Conservation (phyloP, 164 flowering plant genomes). For the Sedum album region DNA sequence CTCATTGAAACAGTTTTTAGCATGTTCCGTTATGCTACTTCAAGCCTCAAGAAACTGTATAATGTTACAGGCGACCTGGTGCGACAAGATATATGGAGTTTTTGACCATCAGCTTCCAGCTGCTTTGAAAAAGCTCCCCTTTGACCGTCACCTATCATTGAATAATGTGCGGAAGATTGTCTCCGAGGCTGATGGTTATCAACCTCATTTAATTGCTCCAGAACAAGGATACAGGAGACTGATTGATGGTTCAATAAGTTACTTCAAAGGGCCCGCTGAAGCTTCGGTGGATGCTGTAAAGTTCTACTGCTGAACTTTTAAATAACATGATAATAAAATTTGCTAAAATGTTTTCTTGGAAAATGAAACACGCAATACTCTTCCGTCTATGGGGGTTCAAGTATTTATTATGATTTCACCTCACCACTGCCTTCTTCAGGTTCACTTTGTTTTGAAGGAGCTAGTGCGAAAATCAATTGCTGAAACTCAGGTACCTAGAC, state of each 20-base stretch:
- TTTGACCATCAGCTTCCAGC: conserved; percentile 89
- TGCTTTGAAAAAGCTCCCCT: conserved; percentile 75
- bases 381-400: too few species aligned
- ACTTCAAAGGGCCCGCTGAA: conserved; percentile 98
- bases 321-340: too few species aligned
- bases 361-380: neutral
- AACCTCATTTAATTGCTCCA: conserved; percentile 91
- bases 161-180: conserved; percentile 73
- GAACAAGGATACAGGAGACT: conserved; percentile 98
- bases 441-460: conserved; percentile 85
- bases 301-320: conserved; percentile 11
- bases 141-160: conserved; percentile 72
- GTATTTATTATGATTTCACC: too few species aligned
- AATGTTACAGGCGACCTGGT: conserved; percentile 57
- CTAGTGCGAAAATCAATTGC: conserved; percentile 88
- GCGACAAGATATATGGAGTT: conserved; percentile 81
- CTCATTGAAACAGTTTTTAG: neutral
- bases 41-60: conserved; percentile 6
- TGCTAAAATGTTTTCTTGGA: neutral
- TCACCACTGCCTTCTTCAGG: conserved; percentile 29
- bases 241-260: conserved; percentile 87
- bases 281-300: conserved; percentile 97
- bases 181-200: conserved; percentile 87
- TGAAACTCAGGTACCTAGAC: conserved; percentile 8
- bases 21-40: neutral